phyloP scores from a whole-genome alignment of 179 eudicot genomes.

The Carnegiea gigantea region DNA sequence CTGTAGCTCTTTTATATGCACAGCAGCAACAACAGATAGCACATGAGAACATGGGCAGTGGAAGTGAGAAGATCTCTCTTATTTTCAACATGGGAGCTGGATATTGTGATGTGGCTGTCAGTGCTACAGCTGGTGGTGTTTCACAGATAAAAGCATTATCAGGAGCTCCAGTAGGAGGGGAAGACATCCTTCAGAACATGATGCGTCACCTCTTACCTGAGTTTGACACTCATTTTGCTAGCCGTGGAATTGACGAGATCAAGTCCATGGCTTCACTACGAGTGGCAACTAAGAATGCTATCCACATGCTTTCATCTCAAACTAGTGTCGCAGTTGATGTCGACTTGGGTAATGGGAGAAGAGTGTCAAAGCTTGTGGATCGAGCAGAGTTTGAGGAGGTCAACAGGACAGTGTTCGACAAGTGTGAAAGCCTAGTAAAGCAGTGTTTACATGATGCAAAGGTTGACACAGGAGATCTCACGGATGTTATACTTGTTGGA shows the following conservation, averaged over 20 bases:
- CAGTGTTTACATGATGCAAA: conserved; percentile 74
- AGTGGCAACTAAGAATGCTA: conserved; percentile 75
- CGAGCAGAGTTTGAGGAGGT: conserved; percentile 71
- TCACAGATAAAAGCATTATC: conserved; percentile 74
- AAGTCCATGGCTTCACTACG: conserved; percentile 69
- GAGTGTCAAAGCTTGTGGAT: conserved; percentile 44
- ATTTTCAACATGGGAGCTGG: conserved; percentile 95
- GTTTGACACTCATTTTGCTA: conserved; percentile 43
- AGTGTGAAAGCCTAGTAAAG: conserved; percentile 48
- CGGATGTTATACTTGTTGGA: conserved; percentile 78
- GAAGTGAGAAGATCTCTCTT: conserved; percentile 66
- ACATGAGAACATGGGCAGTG: conserved; percentile 75
- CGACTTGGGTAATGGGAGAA: conserved; percentile 63
- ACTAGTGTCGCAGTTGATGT: conserved; percentile 52
- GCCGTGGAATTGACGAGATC: conserved; percentile 52
- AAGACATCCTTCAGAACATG: conserved; percentile 72
- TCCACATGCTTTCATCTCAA: conserved; percentile 59
- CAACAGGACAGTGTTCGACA: conserved; percentile 53
- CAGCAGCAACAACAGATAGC: conserved; percentile 60
- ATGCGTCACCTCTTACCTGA: conserved; percentile 66
- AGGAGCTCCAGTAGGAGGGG: conserved; percentile 74
- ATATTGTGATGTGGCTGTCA: conserved; percentile 75
- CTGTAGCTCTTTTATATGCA: conserved; percentile 75
- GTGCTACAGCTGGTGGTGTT: conserved; percentile 84
- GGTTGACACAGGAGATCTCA: conserved; percentile 45